Percentiles rank a stretch among this genome's conserved stretches.
These are phyloP conservation scores for Leccinum olivaceopallidum DNA, from an alignment of 768 basidiomycete genomes.

Conservation along the genomic window DNA sequence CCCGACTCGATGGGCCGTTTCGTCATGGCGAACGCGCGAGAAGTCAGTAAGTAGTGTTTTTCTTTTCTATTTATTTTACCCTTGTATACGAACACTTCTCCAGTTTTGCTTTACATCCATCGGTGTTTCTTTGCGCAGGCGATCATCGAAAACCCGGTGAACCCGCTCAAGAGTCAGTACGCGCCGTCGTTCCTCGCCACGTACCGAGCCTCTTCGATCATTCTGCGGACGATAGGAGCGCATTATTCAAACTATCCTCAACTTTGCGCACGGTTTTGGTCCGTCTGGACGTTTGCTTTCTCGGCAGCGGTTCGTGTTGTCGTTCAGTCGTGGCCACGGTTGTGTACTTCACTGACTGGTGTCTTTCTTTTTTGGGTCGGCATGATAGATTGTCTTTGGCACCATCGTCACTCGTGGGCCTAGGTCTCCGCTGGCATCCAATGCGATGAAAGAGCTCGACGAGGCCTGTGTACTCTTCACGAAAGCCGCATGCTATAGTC, in stretches of 20 bases:
- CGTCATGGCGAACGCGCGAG: constrained; percentile 36
- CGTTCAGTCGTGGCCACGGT: not conserved
- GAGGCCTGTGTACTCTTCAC: constrained; percentile 66
- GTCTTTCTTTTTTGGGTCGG: not conserved
- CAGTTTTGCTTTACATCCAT: constrained; percentile 64
- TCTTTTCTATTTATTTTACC: not conserved
- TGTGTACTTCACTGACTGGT: constrained; percentile 2
- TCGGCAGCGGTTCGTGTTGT: constrained; percentile 46
- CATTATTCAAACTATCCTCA: constrained; percentile 49
- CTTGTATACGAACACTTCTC: not conserved
- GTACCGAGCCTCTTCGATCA: constrained; percentile 57
- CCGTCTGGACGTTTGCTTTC: constrained; percentile 62
- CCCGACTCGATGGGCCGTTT: constrained; percentile 40
- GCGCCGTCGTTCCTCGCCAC: constrained; percentile 65
- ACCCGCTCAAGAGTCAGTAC: constrained; percentile 66
- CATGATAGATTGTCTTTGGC: constrained; percentile 67
- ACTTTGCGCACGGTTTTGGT: constrained; percentile 57
- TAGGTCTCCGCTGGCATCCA: constrained; percentile 60
- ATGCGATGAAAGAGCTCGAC: constrained; percentile 71
- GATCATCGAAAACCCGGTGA: constrained; percentile 63
- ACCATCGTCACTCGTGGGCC: constrained; percentile 78
- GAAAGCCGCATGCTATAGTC: constrained; percentile 57
- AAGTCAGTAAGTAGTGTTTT: constrained; percentile 35
- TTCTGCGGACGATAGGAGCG: constrained; percentile 50
- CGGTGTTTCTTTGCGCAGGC: constrained; percentile 72